Base-by-base conservation (phyloP, 257 asterid species). In the Capsicum pubescens region DNA sequence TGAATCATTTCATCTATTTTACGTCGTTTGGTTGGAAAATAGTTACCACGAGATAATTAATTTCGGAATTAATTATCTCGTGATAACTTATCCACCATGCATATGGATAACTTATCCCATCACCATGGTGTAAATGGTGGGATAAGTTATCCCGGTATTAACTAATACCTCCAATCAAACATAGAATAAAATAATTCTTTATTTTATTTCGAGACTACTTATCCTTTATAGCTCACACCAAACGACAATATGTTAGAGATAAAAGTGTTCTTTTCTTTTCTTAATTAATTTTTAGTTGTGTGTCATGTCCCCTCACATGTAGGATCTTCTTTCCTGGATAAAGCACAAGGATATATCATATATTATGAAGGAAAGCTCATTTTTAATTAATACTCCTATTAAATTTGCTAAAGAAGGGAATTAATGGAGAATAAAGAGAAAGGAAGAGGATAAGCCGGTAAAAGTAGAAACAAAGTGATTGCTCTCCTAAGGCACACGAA, bases 401-500 rank as follows among this genome's bases (percentile, higher is more conserved):
- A 69, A 76, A 76, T 54, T 50, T 74, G 64, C 60, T 52, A 76
- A 55, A 52, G 63, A 14, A 26, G 46, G 63, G 81, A 76, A 44
- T 44, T 44, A 44, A 52, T 76, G 81, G n/a, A 13, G 46, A 78
- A 83, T 77, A 79, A 77, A 77, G 74, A 79, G n/a, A 60, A 59
- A 60, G 60, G 12, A 81, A 72, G 59, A 81, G 26, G 83, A 83
- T 42, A 83, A 64, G 82, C 77, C 54, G 67, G 61, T 6, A 61
- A 56, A 78, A 39, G 50, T 55, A 70, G 83, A 56, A 82, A 57
- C 57, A 86, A 85, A 84, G 84, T 66, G 83, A 81, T n/a, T 76
- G 66, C 60, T 66, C 56, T 83, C 88, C 89, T 87, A 86, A 86
- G 89, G 84, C 90, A 88, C 60, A 48, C 89, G 90, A 88, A 59